Percentiles rank a stretch among this genome's conserved stretches.
These are phyloP conservation scores for Salix brachista DNA, from an alignment of 345 rosid genomes.

Conservation along the genomic window DNA sequence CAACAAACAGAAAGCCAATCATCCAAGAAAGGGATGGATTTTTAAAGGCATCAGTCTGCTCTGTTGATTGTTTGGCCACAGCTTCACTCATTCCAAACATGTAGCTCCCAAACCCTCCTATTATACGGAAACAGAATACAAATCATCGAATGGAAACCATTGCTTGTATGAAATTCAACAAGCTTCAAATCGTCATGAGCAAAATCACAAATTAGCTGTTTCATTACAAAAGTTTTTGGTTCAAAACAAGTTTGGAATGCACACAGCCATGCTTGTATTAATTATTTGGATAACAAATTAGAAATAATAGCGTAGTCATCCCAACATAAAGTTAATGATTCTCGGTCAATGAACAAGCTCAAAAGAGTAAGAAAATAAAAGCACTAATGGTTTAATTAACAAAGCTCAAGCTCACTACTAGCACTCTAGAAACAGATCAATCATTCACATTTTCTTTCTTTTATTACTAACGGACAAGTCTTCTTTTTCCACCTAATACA, in stretches of 20 bases:
- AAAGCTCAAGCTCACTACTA: neutral
- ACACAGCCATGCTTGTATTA: neutral
- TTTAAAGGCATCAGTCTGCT: slow-evolving; percentile 9
- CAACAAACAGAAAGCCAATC: slow-evolving; percentile 30
- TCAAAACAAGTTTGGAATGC: neutral
- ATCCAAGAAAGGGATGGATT: slow-evolving; percentile 29
- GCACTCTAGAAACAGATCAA: neutral
- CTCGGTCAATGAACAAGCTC: neutral
- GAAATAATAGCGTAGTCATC: neutral
- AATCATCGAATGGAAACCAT: neutral
- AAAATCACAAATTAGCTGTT: neutral
- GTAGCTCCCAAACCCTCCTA: slow-evolving; percentile 36
- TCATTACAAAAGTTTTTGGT: neutral
- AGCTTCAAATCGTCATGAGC: neutral
- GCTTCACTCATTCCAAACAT: slow-evolving; percentile 31
- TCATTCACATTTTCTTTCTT: neutral
- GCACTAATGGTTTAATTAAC: neutral
- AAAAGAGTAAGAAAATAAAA: neutral
- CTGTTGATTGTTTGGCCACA: slow-evolving; percentile 21
- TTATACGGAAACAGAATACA: neutral
- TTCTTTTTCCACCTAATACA: neutral
- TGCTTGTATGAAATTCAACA: neutral
- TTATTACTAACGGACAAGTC: neutral
- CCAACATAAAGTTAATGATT: neutral
- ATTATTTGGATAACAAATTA: neutral